phyloP scores from a whole-genome alignment of 2,329 filamentous ascomycete species.

The Blastomyces silverae region DNA sequence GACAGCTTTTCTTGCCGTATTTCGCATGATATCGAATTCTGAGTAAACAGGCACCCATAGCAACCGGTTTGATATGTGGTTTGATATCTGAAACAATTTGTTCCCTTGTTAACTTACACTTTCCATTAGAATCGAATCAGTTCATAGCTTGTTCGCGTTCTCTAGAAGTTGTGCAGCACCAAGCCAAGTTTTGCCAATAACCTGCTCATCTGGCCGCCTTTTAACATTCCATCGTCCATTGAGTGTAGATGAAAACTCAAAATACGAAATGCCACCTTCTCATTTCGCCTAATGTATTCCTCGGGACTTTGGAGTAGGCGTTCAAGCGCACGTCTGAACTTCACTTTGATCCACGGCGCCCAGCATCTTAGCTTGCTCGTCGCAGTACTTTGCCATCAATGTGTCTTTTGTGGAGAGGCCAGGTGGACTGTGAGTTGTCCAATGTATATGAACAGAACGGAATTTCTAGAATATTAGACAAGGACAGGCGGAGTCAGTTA shows the following conservation, averaged over 20 bases:
- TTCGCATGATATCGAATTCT: not conserved
- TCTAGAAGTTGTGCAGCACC: not conserved
- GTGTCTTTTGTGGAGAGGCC: conserved; percentile 12
- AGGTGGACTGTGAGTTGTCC: conserved; percentile 14
- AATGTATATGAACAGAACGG: conserved; percentile 15
- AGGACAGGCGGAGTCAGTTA: not conserved
- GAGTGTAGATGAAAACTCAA: not conserved
- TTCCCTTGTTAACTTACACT: not conserved
- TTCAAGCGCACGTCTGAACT: conserved; percentile 7
- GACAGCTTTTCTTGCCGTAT: not conserved
- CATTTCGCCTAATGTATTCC: conserved; percentile 18
- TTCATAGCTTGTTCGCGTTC: not conserved
- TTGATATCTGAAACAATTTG: not conserved
- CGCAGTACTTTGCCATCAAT: conserved; percentile 14
- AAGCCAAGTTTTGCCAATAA: not conserved
- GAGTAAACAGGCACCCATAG: not conserved
- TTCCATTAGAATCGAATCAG: not conserved
- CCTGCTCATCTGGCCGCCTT: not conserved
- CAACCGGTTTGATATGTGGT: not conserved
- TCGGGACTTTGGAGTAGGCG: not conserved
- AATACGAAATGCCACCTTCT: not conserved
- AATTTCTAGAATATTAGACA: conserved; percentile 11
- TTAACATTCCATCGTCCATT: not conserved
- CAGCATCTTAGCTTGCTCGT: conserved; percentile 14
- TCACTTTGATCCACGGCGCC: conserved; percentile 12